Conservation (phyloP, 1,284 basidiomycete species). For the Veloporphyrellus conicus region DNA sequence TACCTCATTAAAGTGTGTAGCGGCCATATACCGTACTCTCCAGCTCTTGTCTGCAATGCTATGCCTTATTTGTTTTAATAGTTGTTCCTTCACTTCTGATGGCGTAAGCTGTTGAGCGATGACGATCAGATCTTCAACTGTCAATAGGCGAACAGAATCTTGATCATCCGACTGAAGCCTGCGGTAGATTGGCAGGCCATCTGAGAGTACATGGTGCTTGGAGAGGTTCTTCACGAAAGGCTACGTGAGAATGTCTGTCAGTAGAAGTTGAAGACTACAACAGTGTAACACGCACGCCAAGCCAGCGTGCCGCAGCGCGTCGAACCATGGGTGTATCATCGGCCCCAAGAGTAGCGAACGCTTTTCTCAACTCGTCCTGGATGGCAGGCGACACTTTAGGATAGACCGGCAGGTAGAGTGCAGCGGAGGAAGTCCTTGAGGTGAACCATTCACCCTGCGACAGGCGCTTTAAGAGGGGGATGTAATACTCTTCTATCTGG, state of each 20-base stretch:
- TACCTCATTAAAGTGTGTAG: slow-evolving; percentile 95
- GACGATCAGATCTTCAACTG: slow-evolving; percentile 93
- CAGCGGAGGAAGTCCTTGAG: slow-evolving; percentile 94
- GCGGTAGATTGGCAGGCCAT: slow-evolving; percentile 91
- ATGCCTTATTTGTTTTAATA: slow-evolving; percentile 84
- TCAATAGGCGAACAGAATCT: slow-evolving; percentile 94
- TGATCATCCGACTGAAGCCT: slow-evolving; percentile 96
- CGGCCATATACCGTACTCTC: slow-evolving; percentile 99
- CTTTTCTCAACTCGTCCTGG: slow-evolving; percentile 88
- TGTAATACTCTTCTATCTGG: slow-evolving; percentile 88
- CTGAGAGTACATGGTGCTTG: slow-evolving; percentile 78
- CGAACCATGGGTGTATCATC: slow-evolving; percentile 99
- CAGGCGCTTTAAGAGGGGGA: slow-evolving; percentile 87
- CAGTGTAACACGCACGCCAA: slow-evolving; percentile 65
- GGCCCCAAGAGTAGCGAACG: slow-evolving; percentile 78
- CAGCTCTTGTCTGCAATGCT: slow-evolving; percentile 95
- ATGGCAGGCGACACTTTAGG: slow-evolving; percentile 66
- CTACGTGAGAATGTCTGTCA: slow-evolving; percentile 38
- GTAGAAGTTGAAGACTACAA: not conserved
- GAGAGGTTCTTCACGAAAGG: slow-evolving; percentile 74
- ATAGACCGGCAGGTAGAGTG: slow-evolving; percentile 93
- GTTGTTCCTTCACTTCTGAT: slow-evolving; percentile 86
- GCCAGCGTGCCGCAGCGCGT: slow-evolving; percentile 92
- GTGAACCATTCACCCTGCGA: slow-evolving; percentile 99
- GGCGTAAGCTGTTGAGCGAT: slow-evolving; percentile 84